These are phyloP conservation scores for Fragilaria radians DNA, from an alignment of 108 stramenopile genomes.

Conservation along the genomic window DNA sequence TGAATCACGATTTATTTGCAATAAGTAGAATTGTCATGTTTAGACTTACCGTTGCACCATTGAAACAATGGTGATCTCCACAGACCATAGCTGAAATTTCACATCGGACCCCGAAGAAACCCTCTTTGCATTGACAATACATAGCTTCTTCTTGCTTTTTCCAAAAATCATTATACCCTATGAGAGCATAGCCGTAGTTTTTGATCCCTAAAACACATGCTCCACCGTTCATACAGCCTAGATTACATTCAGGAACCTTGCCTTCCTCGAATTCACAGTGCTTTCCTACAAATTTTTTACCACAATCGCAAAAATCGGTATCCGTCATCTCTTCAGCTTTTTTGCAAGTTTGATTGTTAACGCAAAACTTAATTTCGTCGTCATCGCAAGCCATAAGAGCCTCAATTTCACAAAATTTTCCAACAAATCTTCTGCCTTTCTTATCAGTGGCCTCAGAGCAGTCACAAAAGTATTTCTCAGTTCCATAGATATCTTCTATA, in stretches of 20 bases:
- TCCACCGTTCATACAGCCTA: conserved; percentile 35
- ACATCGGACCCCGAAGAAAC: conserved; percentile 29
- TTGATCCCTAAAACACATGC: conserved; percentile 27
- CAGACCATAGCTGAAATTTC: conserved; percentile 20
- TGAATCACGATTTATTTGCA: no score
- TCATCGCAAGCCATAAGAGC: neutral
- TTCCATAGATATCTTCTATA: neutral
- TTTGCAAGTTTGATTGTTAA: neutral
- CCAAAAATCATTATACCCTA: conserved; percentile 1
- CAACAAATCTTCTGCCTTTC: conserved; percentile 5
- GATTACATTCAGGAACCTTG: conserved; percentile 28
- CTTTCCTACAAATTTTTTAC: conserved; percentile 19
- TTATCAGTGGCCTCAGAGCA: conserved; percentile 15
- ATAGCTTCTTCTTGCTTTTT: conserved; percentile 17
- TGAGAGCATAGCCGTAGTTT: neutral
- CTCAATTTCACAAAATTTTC: conserved; percentile 17
- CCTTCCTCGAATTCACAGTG: conserved; percentile 38
- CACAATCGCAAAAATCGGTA: conserved; percentile 29
- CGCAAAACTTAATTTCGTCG: neutral
- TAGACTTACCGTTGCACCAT: conserved; percentile 21
- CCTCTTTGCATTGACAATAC: conserved; percentile 29
- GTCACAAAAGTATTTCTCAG: conserved; percentile 14
- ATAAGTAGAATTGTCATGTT: no score
- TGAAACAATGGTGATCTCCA: conserved; percentile 28
- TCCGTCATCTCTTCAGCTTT: neutral